Base-by-base conservation (phyloP, 495 filamentous ascomycete species). In the Tuber brumale region DNA sequence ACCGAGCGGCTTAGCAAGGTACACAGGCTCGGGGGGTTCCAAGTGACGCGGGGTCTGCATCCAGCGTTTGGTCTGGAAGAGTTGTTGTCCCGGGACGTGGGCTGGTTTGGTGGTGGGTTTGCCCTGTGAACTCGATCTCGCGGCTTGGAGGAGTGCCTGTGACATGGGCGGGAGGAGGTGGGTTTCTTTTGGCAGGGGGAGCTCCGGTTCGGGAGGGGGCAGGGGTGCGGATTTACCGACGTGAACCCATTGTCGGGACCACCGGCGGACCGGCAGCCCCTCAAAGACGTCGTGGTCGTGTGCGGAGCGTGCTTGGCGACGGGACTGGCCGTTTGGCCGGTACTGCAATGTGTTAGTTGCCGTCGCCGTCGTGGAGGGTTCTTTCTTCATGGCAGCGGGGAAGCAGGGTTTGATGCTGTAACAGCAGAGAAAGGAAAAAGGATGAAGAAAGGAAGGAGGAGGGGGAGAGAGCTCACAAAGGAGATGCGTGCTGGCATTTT, bases 261-360 rank as follows among this genome's bases (percentile, higher is more conserved):
- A 99, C 87, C 96, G 93, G 75, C 94, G 92, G 70, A 99, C 90
- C 31, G 95, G 95, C 9, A 99, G 87, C 69, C 95, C 94, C 84
- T 98, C 95, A 77, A 97, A 95, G 80, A 97, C 90, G 86, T 99
- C 96, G 83, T 97, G 93, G 81, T 98, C 95, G 69, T 92, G 89
- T 82, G 92, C 91, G 73, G 87, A 88, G 39, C 92, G 90, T 70
- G 91, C 91, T 81, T 92, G 88, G 73, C 90, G 90, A 78, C 92
- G 90, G 76, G 89, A 92, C 81, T 87, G 88, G 77, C 86, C 90
- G 82, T 86, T 89, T 77, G 90, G 89, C 75, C 86, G 84, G 76
- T 86, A 86, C 82, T 88, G 82, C 69, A 83, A 74, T 27, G 61
- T 76, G 69, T 70, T 71, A 71, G 43, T 45, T 44, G 16, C 39